A percentile compares a stretch with the other conserved stretches of the same genome.
Conservation (phyloP, 805 yeast genomes). For the Candida boidinii region DNA sequence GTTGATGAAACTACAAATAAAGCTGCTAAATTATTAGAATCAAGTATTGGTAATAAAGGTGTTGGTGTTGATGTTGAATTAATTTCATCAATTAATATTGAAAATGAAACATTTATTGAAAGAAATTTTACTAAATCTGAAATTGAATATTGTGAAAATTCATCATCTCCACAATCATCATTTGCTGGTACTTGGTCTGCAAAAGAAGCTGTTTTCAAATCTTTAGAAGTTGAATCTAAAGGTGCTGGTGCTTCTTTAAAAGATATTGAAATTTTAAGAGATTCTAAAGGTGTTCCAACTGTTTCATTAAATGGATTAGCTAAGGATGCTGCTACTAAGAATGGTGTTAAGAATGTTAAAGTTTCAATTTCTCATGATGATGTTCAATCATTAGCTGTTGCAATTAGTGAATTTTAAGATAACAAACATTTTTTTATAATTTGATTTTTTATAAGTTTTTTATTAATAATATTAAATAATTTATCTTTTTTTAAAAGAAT, state of each 20-base stretch:
- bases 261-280: constrained; percentile 82
- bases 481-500: not conserved
- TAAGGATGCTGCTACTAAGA: constrained; percentile 55
- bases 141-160: constrained; percentile 63
- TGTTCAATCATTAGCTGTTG: constrained; percentile 95
- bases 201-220: constrained; percentile 97
- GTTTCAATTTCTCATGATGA: constrained; percentile 96
- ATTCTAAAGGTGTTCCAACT: constrained; percentile 68
- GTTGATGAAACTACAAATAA: constrained; percentile 40
- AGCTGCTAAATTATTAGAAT: constrained; percentile 55
- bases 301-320: constrained; percentile 78
- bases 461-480: not conserved
- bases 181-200: constrained; percentile 99
- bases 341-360: constrained; percentile 63
- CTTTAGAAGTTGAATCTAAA: constrained; percentile 76
- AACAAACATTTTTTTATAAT: not conserved
- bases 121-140: constrained; percentile 86
- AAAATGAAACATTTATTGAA: constrained; percentile 85
- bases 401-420: constrained; percentile 51
- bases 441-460: not conserved
- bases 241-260: constrained; percentile 94
- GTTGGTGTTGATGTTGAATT: constrained; percentile 98
- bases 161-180: constrained; percentile 79
- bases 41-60: constrained; percentile 38
- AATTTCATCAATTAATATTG: constrained; percentile 68